Evolutionary conservation across 2,329 filamentous ascomycete genomes (phyloP).

Genomic region (Fusarium chlamydosporum): DNA sequence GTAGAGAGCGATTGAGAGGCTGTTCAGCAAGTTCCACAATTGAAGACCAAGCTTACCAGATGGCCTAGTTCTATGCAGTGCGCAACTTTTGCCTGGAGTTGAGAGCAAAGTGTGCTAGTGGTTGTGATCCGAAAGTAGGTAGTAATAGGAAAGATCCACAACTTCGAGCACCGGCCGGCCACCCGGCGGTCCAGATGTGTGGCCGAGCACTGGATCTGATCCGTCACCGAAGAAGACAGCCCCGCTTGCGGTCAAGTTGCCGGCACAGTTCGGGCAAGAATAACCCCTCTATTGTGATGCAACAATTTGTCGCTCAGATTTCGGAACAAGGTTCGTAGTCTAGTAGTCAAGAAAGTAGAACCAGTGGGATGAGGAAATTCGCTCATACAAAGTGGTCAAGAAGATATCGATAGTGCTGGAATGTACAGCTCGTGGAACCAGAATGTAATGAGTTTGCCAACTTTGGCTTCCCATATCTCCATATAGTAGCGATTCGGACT

Average conservation of each 20-base stretch:
- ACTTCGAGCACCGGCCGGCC: constrained; percentile 22
- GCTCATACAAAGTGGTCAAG: constrained; percentile 25
- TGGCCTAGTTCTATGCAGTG: constrained; percentile 24
- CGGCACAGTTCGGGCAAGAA: constrained; percentile 23
- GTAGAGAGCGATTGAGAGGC: constrained; percentile 18
- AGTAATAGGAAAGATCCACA: constrained; percentile 24
- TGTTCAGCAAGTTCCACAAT: constrained; percentile 34
- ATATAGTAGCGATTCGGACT: neutral
- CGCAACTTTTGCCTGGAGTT: constrained; percentile 21
- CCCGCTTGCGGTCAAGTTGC: constrained; percentile 33
- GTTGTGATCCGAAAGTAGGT: constrained; percentile 26
- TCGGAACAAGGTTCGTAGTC: constrained; percentile 33
- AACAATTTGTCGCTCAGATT: constrained; percentile 12
- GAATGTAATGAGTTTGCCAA: constrained; percentile 1
- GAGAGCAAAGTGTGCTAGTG: constrained; percentile 6
- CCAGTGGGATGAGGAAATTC: constrained; percentile 31
- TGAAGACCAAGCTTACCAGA: constrained; percentile 18
- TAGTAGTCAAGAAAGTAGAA: constrained; percentile 35
- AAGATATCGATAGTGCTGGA: constrained; percentile 9
- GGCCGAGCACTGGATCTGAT: constrained; percentile 33
- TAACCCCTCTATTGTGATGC: constrained; percentile 19
- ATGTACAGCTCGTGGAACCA: neutral
- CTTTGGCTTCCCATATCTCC: neutral
- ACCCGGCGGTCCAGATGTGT: constrained; percentile 12
- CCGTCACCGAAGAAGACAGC: constrained; percentile 39